Percentiles rank a stretch among this genome's conserved stretches.
Conservation (phyloP, 306 rosid genomes). For the Prunus mume region DNA sequence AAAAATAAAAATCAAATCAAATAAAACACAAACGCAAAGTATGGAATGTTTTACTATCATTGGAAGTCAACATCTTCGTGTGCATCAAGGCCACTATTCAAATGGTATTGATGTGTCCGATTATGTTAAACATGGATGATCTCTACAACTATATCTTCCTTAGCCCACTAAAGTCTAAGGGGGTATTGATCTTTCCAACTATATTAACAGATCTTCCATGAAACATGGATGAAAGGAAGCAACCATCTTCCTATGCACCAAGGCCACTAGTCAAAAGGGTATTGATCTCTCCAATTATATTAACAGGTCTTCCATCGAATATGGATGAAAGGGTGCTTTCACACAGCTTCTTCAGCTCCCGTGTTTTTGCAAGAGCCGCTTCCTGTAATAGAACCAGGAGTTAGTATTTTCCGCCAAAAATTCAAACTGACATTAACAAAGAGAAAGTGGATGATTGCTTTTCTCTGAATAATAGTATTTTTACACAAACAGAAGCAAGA, state of each 20-base stretch:
- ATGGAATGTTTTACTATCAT: not conserved
- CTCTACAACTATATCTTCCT: not conserved
- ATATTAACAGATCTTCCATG: not conserved
- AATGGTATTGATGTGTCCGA: not conserved
- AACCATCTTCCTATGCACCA: slow-evolving; percentile 43
- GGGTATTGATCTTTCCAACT: not conserved
- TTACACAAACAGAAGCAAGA: not conserved
- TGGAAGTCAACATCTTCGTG: not conserved
- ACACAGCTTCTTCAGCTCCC: slow-evolving; percentile 74
- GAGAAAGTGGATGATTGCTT: not conserved
- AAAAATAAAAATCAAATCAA: too few relatives aligned
- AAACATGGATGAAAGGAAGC: not conserved
- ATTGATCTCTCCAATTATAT: slow-evolving; percentile 93
- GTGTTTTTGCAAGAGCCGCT: slow-evolving; percentile 61
- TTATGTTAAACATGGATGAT: not conserved
- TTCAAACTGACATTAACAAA: not conserved
- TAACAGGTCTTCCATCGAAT: slow-evolving; percentile 92
- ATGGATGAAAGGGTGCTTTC: slow-evolving; percentile 73
- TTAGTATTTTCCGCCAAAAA: slow-evolving; percentile 3
- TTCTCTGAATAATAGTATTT: too few relatives aligned
- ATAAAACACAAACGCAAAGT: not conserved
- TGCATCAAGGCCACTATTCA: not conserved
- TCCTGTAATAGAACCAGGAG: slow-evolving; percentile 50
- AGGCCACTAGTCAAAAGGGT: slow-evolving; percentile 55
- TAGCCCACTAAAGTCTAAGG: not conserved